Conservation (phyloP, 148 eudicot species). For the Chenopodium quinoa region DNA sequence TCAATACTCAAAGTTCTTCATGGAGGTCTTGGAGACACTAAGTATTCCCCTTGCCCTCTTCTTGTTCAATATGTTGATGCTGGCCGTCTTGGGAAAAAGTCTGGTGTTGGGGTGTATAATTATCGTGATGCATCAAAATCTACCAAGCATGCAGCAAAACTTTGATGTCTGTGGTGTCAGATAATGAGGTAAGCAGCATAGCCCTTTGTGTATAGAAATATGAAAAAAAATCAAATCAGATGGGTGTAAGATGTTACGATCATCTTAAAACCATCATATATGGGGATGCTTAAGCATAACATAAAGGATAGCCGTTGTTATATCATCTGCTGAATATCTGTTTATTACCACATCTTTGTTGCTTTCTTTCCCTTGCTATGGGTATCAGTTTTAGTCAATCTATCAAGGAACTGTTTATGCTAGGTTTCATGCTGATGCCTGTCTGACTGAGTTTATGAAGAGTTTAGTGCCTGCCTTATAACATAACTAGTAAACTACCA, state of each 20-base stretch:
- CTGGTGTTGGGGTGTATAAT: constrained; percentile 73
- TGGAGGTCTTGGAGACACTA: constrained; percentile 73
- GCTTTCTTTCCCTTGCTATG: not conserved
- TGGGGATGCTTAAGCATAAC: not conserved
- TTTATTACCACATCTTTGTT: not conserved
- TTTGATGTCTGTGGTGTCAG: constrained; percentile 28
- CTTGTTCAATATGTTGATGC: constrained; percentile 92
- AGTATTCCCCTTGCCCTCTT: constrained; percentile 87
- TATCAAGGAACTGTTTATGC: not conserved
- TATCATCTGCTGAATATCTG: not conserved
- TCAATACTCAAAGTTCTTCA: constrained; percentile 81
- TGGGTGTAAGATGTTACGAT: not conserved
- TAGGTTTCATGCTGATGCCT: not conserved
- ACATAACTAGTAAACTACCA: not conserved
- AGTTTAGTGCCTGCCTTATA: not conserved
- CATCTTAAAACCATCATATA: not conserved
- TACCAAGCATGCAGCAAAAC: constrained; percentile 37
- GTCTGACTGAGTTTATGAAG: not conserved
- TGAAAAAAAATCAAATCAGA: not conserved
- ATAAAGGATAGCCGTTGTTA: not conserved
- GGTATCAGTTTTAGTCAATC: not conserved
- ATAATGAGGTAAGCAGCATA: constrained; percentile 21
- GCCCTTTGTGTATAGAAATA: not conserved
- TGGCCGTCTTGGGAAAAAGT: constrained; percentile 76
- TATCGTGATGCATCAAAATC: constrained; percentile 40